Evolutionary conservation across 208 protist species (phyloP), one percentile per base, ranked within the genome.

Genomic region (Leishmania amazonensis): DNA sequence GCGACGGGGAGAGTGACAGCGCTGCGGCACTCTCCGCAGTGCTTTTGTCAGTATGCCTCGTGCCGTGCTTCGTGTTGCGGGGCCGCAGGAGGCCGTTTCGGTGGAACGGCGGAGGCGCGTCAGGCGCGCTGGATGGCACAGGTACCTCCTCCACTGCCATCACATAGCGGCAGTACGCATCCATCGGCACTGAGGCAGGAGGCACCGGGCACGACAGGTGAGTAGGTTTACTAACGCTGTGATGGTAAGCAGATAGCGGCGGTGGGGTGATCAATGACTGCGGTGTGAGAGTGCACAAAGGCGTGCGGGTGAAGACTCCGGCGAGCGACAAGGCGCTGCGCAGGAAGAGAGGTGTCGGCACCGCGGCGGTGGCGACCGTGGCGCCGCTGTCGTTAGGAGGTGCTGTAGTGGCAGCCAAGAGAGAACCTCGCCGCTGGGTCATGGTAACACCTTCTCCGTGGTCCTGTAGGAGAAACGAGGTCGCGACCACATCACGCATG

Each of bases 111-210:
- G 58, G 65, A 11, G 60, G 38, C 24, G 31, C 21, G 45, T 40
- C 64, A 35, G 62, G 79, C 53, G 58, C 51, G 51, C 21, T 35
- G 51, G 65, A 24, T 19, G 75, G 42, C 24, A 54, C 21, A 9
- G 80, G 75, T 19, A n/a, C 80, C 38, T 76, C 83, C 83, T 86
- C 84, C 40, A 86, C 77, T 54, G 68, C 81, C 28, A 90, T 80
- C 9, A 95, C 86, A 76, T 92, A 93, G 24, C 91, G 91, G 64
- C 88, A 88, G 72, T 88, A 93, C 49, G 88, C 84, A 78, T 95
- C 91, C 54, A 93, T 90, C 13, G 87, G 88, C 31, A 95, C 84
- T 3, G 71, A 57, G 42, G 65, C 42, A 28, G 91, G 91, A 21
- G 87, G 81, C 7, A 49, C 11, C 19, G 72, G 81, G 13, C 73